These are phyloP conservation scores for Fusarium dimerum DNA, from an alignment of 2,329 filamentous ascomycete genomes.

Conservation along the genomic window DNA sequence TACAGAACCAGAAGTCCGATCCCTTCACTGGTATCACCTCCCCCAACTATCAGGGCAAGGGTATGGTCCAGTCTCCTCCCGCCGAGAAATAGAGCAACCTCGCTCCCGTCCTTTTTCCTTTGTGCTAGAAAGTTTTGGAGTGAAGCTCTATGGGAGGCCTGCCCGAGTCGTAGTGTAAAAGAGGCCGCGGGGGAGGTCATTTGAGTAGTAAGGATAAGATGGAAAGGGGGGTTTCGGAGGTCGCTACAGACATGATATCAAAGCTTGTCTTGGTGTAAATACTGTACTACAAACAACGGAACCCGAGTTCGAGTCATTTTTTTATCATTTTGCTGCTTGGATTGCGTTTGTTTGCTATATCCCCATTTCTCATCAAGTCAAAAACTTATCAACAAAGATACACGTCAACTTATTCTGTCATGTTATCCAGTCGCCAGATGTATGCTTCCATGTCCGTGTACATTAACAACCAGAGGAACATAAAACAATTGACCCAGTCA, in stretches of 20 bases:
- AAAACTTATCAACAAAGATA: conserved; percentile 5
- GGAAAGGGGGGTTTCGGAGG: conserved; percentile 31
- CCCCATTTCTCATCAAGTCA: conserved; percentile 8
- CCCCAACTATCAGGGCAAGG: conserved; percentile 75
- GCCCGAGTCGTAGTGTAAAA: conserved; percentile 37
- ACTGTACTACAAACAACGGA: conserved; percentile 45
- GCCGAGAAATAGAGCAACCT: conserved; percentile 46
- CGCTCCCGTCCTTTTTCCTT: conserved; percentile 31
- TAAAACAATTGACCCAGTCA: background rate
- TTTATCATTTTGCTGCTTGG: conserved; percentile 18
- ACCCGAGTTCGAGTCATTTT: conserved; percentile 35
- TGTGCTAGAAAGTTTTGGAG: conserved; percentile 35
- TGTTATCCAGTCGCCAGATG: background rate
- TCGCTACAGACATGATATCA: conserved; percentile 31
- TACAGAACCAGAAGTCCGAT: conserved; percentile 78
- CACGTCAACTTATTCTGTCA: background rate
- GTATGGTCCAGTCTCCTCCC: conserved; percentile 72
- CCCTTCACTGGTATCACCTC: conserved; percentile 83
- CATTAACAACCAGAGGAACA: too few relatives aligned
- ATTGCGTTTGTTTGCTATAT: conserved; percentile 20
- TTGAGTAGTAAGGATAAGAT: conserved; percentile 16
- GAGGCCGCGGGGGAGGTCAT: conserved; percentile 22
- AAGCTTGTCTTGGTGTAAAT: conserved; percentile 40
- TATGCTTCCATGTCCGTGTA: background rate
- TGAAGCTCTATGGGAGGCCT: conserved; percentile 28